phyloP scores from a whole-genome alignment of 2,329 filamentous ascomycete genomes.

The Aspergillus sp. region DNA sequence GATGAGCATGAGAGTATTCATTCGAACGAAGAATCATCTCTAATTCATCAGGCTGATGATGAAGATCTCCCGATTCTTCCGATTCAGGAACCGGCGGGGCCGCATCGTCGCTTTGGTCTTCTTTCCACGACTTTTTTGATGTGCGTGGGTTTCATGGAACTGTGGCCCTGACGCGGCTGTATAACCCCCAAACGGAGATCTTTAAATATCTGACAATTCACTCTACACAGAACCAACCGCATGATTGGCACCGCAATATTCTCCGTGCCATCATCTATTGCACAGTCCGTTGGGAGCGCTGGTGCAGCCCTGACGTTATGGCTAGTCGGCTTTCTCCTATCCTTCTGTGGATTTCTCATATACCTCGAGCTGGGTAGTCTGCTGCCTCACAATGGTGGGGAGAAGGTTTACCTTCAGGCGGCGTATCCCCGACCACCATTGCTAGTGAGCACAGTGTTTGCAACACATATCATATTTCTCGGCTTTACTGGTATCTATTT shows the following conservation, averaged over 20 bases:
- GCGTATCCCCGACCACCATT: constrained; percentile 62
- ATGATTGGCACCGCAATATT: constrained; percentile 70
- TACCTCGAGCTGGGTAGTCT: constrained; percentile 67
- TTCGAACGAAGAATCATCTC: neutral
- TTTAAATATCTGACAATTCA: neutral
- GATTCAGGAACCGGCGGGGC: neutral
- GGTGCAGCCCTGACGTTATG: constrained; percentile 63
- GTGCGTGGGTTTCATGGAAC: neutral
- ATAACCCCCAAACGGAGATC: neutral
- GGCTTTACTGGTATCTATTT: constrained; percentile 51
- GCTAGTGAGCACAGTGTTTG: constrained; percentile 62
- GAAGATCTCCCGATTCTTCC: neutral
- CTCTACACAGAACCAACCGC: constrained; percentile 30
- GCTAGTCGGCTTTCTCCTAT: constrained; percentile 60
- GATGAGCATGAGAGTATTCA: neutral
- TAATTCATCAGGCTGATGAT: neutral
- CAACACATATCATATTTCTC: constrained; percentile 60
- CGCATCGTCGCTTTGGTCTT: constrained; percentile 1
- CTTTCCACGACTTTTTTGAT: constrained; percentile 4
- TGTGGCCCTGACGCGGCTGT: neutral
- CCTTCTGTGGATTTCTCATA: constrained; percentile 60
- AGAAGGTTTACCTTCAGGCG: constrained; percentile 69
- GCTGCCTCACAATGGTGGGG: constrained; percentile 65
- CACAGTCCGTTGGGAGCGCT: constrained; percentile 63
- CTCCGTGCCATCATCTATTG: constrained; percentile 65